Evolutionary conservation across 805 yeast genomes (phyloP).

Genomic region (Cyberlindnera galapagoensis): DNA sequence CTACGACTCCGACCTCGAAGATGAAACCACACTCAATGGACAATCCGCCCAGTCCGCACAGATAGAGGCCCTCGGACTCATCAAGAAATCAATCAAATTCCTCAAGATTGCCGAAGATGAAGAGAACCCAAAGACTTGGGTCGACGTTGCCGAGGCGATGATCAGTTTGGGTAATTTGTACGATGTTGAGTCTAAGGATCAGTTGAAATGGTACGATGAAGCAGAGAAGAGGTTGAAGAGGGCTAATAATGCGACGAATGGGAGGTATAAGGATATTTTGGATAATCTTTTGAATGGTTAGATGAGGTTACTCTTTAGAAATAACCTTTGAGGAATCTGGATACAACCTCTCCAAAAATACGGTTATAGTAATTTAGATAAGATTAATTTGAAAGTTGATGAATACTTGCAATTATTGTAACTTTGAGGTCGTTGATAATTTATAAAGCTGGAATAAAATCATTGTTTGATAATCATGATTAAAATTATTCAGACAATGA

Average conservation of each 20-base stretch:
- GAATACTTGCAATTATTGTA: no score
- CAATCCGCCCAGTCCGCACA: slow-evolving; percentile 37
- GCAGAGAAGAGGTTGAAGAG: slow-evolving; percentile 65
- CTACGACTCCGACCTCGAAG: slow-evolving; percentile 47
- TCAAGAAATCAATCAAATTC: slow-evolving; percentile 48
- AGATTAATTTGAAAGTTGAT: no score
- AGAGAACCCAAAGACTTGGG: slow-evolving; percentile 78
- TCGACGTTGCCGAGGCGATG: slow-evolving; percentile 76
- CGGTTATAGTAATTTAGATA: no score
- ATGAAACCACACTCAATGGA: slow-evolving; percentile 22
- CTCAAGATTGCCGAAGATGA: slow-evolving; percentile 56
- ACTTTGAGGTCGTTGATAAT: no score
- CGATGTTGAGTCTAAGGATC: slow-evolving; percentile 59
- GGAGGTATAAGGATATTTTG: slow-evolving; percentile 59
- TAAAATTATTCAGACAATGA: no score
- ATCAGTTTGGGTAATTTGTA: slow-evolving; percentile 72
- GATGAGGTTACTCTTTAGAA: no score
- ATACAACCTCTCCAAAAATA: no score
- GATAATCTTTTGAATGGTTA: slow-evolving; percentile 40
- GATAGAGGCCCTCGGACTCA: slow-evolving; percentile 39
- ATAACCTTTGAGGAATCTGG: no score
- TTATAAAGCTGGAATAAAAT: no score
- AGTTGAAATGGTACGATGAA: slow-evolving; percentile 53
- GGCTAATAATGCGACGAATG: slow-evolving; percentile 79
- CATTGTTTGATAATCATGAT: no score